Base-by-base conservation (phyloP, 2,329 filamentous ascomycete genomes). In the Seiridium unicorne region DNA sequence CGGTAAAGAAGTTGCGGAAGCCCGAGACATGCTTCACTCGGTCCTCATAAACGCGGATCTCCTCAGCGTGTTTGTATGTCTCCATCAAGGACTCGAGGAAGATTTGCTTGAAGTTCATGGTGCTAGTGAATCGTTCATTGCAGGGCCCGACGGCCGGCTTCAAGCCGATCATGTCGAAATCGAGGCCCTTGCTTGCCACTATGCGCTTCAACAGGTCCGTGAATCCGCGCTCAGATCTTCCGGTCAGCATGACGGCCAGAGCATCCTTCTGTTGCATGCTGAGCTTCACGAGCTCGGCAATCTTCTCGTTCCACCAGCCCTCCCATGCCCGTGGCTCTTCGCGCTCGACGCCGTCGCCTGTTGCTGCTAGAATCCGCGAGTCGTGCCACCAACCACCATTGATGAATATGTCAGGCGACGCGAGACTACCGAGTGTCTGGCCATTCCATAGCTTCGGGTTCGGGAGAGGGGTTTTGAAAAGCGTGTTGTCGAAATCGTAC, bases 301-400 rank as follows among this genome's bases (percentile, higher is more conserved):
- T 89, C 68, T 90, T 87, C 72, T 98, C 94, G 70, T 98, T 98
- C 95, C 95, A 99, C 90, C 92, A 97, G 42, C 93, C 93, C 60
- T 90, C 80, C 94, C 94, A 99, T 8, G 85, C 93, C 32, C 88
- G 87, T 47, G 84, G 80, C 73, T 98, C 93, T 76, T 98, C 95
- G 60, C 85, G 85, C 56, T 92, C 91, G 5, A 89, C 73, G 13
- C 95, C 95, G 60, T 92, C 84, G 57, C 95, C 95, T 1, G 93
- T 97, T 2, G 93, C 89, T 9, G 89, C 87, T 32, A 99, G 86
- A 63, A 99, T 93, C 64, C 86, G 87, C 48, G 87, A 85, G 71
- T 98, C 93, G 75, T 99, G 95, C 95, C 95, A 99, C 95, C 95
- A 99, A 63, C 94, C 93, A 65, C 93, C 94, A 66, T 89, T 90